phyloP scores from a whole-genome alignment of 164 flowering plant species.

The Magnolia officinalis region DNA sequence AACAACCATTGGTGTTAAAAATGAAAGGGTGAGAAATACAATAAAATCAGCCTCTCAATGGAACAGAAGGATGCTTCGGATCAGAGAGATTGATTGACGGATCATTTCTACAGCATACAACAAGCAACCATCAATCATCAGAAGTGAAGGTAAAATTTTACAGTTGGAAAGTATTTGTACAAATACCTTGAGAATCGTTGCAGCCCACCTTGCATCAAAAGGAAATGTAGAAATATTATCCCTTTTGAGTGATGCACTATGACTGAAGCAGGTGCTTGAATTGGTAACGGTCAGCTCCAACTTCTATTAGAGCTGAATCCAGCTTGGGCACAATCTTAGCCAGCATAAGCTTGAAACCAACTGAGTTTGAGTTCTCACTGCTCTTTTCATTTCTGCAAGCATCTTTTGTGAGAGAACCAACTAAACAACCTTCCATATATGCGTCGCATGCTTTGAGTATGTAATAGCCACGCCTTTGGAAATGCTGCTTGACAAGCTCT shows the following conservation, averaged over 20 bases:
- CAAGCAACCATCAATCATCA: background rate
- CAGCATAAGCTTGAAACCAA: constrained; percentile 95
- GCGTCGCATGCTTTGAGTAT: constrained; percentile 95
- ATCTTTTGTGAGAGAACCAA: constrained; percentile 78
- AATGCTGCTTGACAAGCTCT: constrained; percentile 72
- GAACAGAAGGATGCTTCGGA: background rate
- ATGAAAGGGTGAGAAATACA: background rate
- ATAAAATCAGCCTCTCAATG: background rate
- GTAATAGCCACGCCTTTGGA: constrained; percentile 72
- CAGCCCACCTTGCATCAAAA: background rate
- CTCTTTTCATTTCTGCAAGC: constrained; percentile 49
- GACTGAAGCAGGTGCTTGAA: constrained; percentile 58
- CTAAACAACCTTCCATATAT: constrained; percentile 78
- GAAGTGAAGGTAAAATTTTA: background rate
- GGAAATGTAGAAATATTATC: background rate
- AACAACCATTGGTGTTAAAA: background rate
- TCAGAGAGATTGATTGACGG: background rate
- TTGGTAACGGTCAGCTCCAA: constrained; percentile 73
- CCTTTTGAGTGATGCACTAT: constrained; percentile 13
- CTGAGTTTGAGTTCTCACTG: constrained; percentile 59
- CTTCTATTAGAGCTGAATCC: constrained; percentile 45
- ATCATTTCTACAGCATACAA: background rate
- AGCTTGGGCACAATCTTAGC: constrained; percentile 86
- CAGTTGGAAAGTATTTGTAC: background rate
- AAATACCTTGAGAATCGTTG: background rate